phyloP scores from a whole-genome alignment of 208 protist species.

The Wallacemonas collosoma region DNA sequence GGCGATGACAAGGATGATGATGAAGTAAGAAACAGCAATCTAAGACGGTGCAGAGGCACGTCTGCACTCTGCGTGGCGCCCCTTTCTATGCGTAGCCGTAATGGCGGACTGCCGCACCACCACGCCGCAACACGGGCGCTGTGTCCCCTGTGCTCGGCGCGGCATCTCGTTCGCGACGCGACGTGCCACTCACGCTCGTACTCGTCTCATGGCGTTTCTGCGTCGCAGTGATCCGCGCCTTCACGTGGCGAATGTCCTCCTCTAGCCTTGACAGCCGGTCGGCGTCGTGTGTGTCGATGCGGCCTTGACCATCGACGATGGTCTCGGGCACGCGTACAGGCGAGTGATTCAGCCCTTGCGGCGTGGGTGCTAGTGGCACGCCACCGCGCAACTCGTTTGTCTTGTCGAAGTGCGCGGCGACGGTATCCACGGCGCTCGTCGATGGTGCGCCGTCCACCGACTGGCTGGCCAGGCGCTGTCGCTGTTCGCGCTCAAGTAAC shows the following conservation, averaged over 20 bases:
- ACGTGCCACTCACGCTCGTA: background rate
- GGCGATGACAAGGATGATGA: too few relatives aligned
- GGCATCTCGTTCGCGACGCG: too few relatives aligned
- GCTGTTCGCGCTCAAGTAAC: constrained; percentile 17
- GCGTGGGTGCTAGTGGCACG: background rate
- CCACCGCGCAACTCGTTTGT: background rate
- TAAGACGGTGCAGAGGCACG: too few relatives aligned
- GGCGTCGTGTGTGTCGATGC: too few relatives aligned
- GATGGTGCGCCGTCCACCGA: constrained; percentile 1
- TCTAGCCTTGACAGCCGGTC: constrained; percentile 43
- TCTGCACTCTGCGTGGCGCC: too few relatives aligned
- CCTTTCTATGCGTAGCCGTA: constrained; percentile 50
- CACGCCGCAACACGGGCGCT: constrained; percentile 47
- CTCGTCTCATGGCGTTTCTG: constrained; percentile 26
- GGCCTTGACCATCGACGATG: background rate
- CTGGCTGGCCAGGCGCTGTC: constrained; percentile 8
- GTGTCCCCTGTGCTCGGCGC: too few relatives aligned
- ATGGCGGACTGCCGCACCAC: constrained; percentile 61
- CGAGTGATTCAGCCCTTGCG: constrained; percentile 6
- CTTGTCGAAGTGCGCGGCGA: constrained; percentile 7
- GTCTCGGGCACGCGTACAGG: constrained; percentile 2
- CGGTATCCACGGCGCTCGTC: constrained; percentile 12
- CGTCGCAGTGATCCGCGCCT: constrained; percentile 44
- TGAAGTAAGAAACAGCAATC: too few relatives aligned
- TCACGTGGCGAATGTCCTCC: constrained; percentile 69